Percentiles rank a stretch among this genome's conserved stretches.
Evolutionary conservation across 2,329 filamentous ascomycete genomes (phyloP).

Genomic region (Phaeosphaeriaceae sp.): DNA sequence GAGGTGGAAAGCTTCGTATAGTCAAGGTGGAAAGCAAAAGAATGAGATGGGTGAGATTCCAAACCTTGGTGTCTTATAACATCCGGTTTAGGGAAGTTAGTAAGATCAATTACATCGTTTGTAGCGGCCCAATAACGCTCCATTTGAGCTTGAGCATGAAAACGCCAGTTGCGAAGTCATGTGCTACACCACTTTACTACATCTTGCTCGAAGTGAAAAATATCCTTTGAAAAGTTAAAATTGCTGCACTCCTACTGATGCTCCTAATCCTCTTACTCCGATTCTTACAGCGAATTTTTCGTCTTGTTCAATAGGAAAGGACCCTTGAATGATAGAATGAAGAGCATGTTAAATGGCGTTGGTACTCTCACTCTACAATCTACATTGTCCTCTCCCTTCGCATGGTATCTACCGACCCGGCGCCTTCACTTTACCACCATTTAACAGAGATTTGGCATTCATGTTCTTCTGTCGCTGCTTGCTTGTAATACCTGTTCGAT

Average conservation of each 20-base stretch:
- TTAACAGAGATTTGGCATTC: slow-evolving; percentile 39
- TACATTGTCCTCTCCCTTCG: too few relatives aligned
- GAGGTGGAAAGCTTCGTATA: slow-evolving; percentile 86
- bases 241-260: too few relatives aligned
- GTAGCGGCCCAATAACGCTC: background rate
- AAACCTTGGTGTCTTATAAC: slow-evolving; percentile 74
- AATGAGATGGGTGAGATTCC: slow-evolving; percentile 87
- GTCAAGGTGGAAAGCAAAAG: slow-evolving; percentile 67
- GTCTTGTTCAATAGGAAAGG: too few relatives aligned
- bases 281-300: too few relatives aligned
- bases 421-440: slow-evolving; percentile 38
- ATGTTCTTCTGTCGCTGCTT: slow-evolving; percentile 61
- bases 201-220: too few relatives aligned
- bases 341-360: too few relatives aligned
- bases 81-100: slow-evolving; percentile 8
- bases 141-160: slow-evolving; percentile 15
- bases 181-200: too few relatives aligned
- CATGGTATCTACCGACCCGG: slow-evolving; percentile 15
- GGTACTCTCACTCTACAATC: too few relatives aligned
- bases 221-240: too few relatives aligned
- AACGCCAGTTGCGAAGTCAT: too few relatives aligned
- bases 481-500: slow-evolving; percentile 75
- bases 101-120: background rate
- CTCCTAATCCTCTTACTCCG: too few relatives aligned
- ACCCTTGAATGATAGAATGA: too few relatives aligned